Conservation (phyloP, 2,329 filamentous ascomycete species). For the Apiospora hydei region DNA sequence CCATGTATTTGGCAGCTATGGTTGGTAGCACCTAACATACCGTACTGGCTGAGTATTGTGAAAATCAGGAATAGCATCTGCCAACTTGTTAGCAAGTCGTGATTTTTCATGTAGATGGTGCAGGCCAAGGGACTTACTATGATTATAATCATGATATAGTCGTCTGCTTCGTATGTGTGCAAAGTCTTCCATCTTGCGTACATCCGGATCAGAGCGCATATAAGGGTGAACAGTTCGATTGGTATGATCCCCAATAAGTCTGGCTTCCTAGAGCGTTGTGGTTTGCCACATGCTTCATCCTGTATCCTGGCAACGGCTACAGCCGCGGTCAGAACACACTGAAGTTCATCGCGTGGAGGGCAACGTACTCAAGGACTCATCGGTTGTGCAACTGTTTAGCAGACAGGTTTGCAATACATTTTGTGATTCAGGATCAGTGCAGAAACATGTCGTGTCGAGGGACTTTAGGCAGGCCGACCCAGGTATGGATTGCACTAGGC, state of each 20-base stretch:
- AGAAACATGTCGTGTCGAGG: constrained; percentile 41
- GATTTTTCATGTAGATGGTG: too few relatives aligned
- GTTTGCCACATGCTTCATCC: constrained; percentile 43
- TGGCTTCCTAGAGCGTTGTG: constrained; percentile 40
- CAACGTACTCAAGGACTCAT: constrained; percentile 39
- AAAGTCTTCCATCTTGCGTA: constrained; percentile 45
- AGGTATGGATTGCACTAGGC: constrained; percentile 34
- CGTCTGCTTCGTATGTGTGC: constrained; percentile 45
- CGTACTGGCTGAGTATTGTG: constrained; percentile 41
- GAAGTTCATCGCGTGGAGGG: not conserved
- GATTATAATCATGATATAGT: constrained; percentile 48
- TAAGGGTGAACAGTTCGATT: constrained; percentile 45
- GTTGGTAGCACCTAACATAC: constrained; percentile 32
- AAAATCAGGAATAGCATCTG: constrained; percentile 41
- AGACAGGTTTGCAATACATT: constrained; percentile 36
- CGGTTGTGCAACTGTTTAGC: constrained; percentile 33
- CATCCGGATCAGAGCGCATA: constrained; percentile 46
- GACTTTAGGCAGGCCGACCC: constrained; percentile 35
- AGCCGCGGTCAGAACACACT: not conserved
- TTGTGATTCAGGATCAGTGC: constrained; percentile 34
- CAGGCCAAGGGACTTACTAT: constrained; percentile 36
- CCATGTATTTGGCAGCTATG: not conserved
- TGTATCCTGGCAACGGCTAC: constrained; percentile 43
- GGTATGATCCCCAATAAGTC: constrained; percentile 46
- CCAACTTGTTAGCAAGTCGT: not conserved